Conservation (phyloP, 495 filamentous ascomycete species). For the Trichoderma gamsii region DNA sequence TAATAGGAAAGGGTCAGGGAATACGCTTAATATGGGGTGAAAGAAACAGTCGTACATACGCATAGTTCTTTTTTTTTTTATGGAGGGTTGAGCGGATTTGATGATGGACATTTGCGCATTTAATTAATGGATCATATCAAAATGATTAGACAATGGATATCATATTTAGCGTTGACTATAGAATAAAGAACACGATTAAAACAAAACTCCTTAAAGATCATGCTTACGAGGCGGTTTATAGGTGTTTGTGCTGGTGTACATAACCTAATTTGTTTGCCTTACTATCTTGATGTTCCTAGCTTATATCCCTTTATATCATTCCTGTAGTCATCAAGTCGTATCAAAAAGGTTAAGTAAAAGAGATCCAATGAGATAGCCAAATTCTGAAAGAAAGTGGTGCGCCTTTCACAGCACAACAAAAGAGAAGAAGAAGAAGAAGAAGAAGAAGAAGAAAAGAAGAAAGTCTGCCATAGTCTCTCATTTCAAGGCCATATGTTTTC, state of each 20-base stretch:
- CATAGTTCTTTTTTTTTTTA: neutral
- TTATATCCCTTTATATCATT: no score
- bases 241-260: no score
- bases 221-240: no score
- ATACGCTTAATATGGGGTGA: constrained; percentile 78
- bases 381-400: no score
- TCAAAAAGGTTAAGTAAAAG: no score
- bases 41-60: neutral
- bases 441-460: neutral
- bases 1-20: constrained; percentile 81
- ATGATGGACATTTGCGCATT: neutral
- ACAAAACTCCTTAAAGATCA: neutral
- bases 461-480: neutral
- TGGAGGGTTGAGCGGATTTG: neutral
- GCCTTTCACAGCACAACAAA: neutral
- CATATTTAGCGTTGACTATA: neutral
- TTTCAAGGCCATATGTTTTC: neutral
- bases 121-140: neutral
- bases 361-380: no score
- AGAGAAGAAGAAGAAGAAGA: neutral
- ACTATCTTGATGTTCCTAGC: no score
- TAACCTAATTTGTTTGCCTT: no score
- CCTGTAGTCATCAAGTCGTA: no score
- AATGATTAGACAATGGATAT: neutral
- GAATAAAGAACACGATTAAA: neutral